Conservation (phyloP, 163 green algal genomes). For the Chlorella variabilis region DNA sequence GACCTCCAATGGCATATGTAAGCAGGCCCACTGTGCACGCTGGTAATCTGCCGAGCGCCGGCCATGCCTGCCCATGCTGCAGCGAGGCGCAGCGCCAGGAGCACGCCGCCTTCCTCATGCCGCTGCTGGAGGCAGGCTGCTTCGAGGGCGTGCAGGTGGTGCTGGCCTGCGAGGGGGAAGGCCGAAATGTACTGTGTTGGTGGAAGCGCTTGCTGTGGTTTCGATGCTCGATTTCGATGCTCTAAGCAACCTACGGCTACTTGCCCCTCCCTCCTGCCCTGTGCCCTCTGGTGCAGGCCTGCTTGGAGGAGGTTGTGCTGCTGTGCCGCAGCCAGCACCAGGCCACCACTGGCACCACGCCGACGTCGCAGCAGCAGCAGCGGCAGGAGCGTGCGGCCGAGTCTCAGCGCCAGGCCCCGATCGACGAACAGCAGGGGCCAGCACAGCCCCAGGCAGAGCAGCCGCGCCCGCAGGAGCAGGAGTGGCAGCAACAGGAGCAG, state of each 20-base stretch:
- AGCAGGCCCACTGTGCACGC: too few relatives aligned
- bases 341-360: not conserved
- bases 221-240: too few relatives aligned
- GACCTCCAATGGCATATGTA: too few relatives aligned
- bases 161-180: too few relatives aligned
- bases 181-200: too few relatives aligned
- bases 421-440: not conserved
- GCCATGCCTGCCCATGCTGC: too few relatives aligned
- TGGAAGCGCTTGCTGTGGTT: not conserved
- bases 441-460: not conserved
- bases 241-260: not conserved
- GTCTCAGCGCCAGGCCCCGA: not conserved
- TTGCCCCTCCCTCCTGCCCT: not conserved
- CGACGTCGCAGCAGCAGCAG: not conserved
- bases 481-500: not conserved
- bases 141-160: conserved; percentile 26
- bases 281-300: not conserved
- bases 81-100: conserved; percentile 31
- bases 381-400: not conserved
- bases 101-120: conserved; percentile 25
- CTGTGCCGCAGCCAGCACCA: conserved; percentile 1
- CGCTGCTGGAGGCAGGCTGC: conserved; percentile 21
- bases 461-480: not conserved
- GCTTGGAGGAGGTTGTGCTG: conserved; percentile 16
- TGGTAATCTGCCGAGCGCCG: too few relatives aligned